A percentile compares a stretch with the other conserved stretches of the same genome.
Conservation (phyloP, 331 rosid genomes). For the Quercus lobata region DNA sequence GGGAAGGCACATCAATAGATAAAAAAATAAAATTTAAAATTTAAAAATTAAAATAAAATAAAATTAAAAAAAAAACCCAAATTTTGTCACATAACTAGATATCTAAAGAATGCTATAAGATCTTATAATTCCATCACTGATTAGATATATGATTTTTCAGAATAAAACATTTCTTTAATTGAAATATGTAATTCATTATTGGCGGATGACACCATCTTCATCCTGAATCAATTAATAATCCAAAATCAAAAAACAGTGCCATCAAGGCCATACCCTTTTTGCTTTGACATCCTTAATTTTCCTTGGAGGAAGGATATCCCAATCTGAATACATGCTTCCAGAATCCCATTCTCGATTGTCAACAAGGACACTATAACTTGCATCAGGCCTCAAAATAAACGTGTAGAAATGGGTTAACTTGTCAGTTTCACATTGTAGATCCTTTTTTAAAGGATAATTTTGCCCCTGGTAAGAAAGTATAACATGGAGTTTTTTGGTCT, state of each 20-base stretch:
- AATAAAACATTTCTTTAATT: background rate
- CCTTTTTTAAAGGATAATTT: slow-evolving; percentile 77
- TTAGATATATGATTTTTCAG: background rate
- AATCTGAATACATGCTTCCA: slow-evolving; percentile 80
- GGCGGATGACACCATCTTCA: background rate
- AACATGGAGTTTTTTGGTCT: slow-evolving; percentile 80
- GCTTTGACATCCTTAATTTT: slow-evolving; percentile 76
- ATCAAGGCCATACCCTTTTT: slow-evolving; percentile 45
- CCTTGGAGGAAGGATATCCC: slow-evolving; percentile 90
- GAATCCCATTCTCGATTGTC: slow-evolving; percentile 85
- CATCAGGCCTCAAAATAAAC: slow-evolving; percentile 76
- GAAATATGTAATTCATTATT: background rate
- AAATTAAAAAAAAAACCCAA: background rate
- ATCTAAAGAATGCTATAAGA: background rate
- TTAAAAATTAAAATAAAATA: too few species aligned
- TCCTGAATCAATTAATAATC: background rate
- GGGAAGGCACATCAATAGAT: background rate
- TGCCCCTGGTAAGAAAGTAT: slow-evolving; percentile 86
- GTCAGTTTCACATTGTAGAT: slow-evolving; percentile 80
- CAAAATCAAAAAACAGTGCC: background rate
- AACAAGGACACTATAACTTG: slow-evolving; percentile 68
- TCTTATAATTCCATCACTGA: too few species aligned
- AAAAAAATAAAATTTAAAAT: background rate
- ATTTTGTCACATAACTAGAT: background rate
- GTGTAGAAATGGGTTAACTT: slow-evolving; percentile 91